Evolutionary conservation across 371 early-diverging fungal genomes (phyloP).

Genomic region (Mucor indicus): DNA sequence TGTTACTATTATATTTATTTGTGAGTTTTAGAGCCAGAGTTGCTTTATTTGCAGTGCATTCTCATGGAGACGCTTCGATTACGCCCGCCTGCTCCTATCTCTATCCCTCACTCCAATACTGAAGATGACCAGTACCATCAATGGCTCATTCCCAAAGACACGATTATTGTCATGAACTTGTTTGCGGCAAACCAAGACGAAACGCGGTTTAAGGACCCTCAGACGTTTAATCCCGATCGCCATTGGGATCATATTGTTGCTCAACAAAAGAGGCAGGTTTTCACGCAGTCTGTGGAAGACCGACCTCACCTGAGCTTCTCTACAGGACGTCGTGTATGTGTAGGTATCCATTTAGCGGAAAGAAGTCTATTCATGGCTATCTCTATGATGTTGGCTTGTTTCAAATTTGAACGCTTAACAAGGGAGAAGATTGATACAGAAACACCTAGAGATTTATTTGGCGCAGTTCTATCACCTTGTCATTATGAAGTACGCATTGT

Average conservation of each 20-base stretch:
- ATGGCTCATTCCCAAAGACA: slow-evolving; percentile 47
- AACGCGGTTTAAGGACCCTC: slow-evolving; percentile 25
- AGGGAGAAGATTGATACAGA: slow-evolving; percentile 15
- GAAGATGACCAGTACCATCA: slow-evolving; percentile 37
- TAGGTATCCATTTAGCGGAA: slow-evolving; percentile 51
- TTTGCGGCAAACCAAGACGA: slow-evolving; percentile 39
- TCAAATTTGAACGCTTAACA: slow-evolving; percentile 23
- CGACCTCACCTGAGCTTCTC: slow-evolving; percentile 46
- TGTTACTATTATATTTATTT: too few species aligned
- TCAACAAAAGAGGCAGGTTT: neutral
- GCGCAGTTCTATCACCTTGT: slow-evolving; percentile 23
- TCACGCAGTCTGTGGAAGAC: slow-evolving; percentile 27
- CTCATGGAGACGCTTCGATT: slow-evolving; percentile 41
- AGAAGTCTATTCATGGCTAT: slow-evolving; percentile 41
- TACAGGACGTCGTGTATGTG: slow-evolving; percentile 49
- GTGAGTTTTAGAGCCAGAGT: slow-evolving; percentile 16
- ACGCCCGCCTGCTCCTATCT: slow-evolving; percentile 40
- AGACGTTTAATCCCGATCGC: slow-evolving; percentile 38
- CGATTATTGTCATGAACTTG: slow-evolving; percentile 44
- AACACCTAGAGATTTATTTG: slow-evolving; percentile 19
- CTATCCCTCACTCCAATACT: slow-evolving; percentile 44
- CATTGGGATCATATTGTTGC: slow-evolving; percentile 31
- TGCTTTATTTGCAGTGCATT: slow-evolving; percentile 45
- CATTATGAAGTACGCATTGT: slow-evolving; percentile 28
- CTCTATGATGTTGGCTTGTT: slow-evolving; percentile 31